Base-by-base conservation (phyloP, 2,329 filamentous ascomycete genomes). In the Thermothelomyces thermophilus region DNA sequence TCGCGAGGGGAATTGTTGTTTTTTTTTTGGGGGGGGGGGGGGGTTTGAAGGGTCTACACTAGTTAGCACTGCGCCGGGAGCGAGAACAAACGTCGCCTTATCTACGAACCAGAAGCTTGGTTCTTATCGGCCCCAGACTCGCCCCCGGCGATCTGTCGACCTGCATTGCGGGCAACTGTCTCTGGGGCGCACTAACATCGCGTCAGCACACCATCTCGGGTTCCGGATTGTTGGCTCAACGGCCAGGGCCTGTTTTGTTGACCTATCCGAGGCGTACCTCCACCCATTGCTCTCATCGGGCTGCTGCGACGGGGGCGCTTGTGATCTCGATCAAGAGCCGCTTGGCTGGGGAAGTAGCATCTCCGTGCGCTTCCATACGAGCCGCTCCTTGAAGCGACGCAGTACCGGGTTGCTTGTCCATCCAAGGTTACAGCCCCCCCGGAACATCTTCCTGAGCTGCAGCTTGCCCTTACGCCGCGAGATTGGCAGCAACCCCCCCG, bases 401-500 rank as follows among this genome's bases (percentile, higher is more conserved):
- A 49, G 47, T 39, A 48, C 43, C 48, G 48, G 44, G 28, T 22
- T 45, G 34, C 11, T 13, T 44, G 24, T 28, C 36, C 33, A 33
- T 31, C 13, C 46, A 41, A n/a, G 46, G 46, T 51, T 52, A 46
- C 53, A 49, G 51, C 31, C 45, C 41, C 46, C 36, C 24, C 5
- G 24, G 24, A 39, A 17, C 31, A 26, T 44, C 31, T 26, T 50
- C 17, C 51, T 41, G 43, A 31, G 39, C 22, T 24, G 39, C 46
- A 47, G 28, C 39, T 22, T n/a, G 20, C 16, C 7, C 24, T 42
- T 11, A 6, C 31, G 36, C n/a, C 14, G 46, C 16, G 9, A 48
- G 20, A 41, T 50, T 44, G 51, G 48, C 44, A n/a, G n/a, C 53
- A 52, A 41, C 48, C 46, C 44, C 42, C 48, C 43, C 44, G 44